A percentile compares a stretch with the other conserved stretches of the same genome.
These are phyloP conservation scores for Citrus hindsii DNA, from an alignment of 345 rosid genomes.

Conservation along the genomic window DNA sequence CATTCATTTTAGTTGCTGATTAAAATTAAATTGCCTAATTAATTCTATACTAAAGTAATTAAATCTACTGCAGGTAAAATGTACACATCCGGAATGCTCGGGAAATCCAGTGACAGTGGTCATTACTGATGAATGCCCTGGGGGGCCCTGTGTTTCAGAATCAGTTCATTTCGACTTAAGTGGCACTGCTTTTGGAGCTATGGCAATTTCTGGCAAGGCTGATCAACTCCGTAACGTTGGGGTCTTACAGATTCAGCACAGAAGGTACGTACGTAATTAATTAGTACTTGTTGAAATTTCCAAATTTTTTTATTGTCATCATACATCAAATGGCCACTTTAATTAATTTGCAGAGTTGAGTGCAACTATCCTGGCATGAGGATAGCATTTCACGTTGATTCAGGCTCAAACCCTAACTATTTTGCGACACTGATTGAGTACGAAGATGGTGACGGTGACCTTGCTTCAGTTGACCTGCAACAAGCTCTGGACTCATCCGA, in stretches of 20 bases:
- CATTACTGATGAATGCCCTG: conserved; percentile 70
- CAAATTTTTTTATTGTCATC: neutral
- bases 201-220: conserved; percentile 60
- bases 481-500: conserved; percentile 30
- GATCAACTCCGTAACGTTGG: conserved; percentile 54
- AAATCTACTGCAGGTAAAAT: conserved; percentile 40
- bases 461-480: conserved; percentile 40
- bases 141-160: conserved; percentile 46
- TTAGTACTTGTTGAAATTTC: neutral
- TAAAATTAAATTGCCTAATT: too few species aligned
- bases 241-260: conserved; percentile 38
- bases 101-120: conserved; percentile 52
- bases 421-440: conserved; percentile 45
- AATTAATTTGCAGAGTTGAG: conserved; percentile 34
- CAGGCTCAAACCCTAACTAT: conserved; percentile 53
- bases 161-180: conserved; percentile 64
- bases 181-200: conserved; percentile 70
- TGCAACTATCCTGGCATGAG: conserved; percentile 44
- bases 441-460: conserved; percentile 53
- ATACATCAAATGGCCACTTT: neutral
- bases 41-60: neutral
- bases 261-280: conserved; percentile 33
- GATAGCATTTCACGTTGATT: conserved; percentile 41
- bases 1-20: too few species aligned
- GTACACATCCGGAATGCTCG: conserved; percentile 58